These are phyloP conservation scores for Antitrichia curtipendula DNA, from an alignment of 225 moss, liverwort and hornwort species.

Conservation along the genomic window DNA sequence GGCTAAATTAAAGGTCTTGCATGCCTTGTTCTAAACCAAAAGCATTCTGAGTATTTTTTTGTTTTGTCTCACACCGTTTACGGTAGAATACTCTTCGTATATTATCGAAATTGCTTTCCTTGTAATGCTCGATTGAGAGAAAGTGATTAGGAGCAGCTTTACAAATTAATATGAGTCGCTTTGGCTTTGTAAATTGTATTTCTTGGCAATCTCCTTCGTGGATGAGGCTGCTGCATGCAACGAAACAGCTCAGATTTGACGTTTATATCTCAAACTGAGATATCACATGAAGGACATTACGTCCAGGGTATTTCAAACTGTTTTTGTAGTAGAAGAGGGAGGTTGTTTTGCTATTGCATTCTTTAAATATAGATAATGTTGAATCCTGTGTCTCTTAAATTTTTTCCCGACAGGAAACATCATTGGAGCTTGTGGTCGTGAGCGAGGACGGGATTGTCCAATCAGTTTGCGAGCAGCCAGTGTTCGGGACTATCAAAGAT, in stretches of 20 bases:
- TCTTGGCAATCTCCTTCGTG: background rate
- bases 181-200: background rate
- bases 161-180: background rate
- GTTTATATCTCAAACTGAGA: background rate
- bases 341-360: background rate
- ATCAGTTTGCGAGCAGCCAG: slow-evolving; percentile 93
- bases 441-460: slow-evolving; percentile 88
- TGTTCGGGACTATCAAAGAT: slow-evolving; percentile 90
- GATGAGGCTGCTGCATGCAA: background rate
- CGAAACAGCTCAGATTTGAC: background rate
- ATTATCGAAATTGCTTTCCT: background rate
- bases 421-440: slow-evolving; percentile 83
- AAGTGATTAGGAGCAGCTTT: background rate
- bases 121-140: background rate
- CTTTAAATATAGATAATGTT: background rate
- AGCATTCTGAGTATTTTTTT: background rate
- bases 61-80: background rate
- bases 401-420: slow-evolving; percentile 52
- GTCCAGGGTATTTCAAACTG: background rate
- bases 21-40: background rate
- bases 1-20: background rate
- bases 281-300: background rate
- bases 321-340: background rate
- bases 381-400: background rate
- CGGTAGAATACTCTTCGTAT: background rate